Evolutionary conservation across 345 rosid species (phyloP).

Genomic region (Eucalyptus urophylla): DNA sequence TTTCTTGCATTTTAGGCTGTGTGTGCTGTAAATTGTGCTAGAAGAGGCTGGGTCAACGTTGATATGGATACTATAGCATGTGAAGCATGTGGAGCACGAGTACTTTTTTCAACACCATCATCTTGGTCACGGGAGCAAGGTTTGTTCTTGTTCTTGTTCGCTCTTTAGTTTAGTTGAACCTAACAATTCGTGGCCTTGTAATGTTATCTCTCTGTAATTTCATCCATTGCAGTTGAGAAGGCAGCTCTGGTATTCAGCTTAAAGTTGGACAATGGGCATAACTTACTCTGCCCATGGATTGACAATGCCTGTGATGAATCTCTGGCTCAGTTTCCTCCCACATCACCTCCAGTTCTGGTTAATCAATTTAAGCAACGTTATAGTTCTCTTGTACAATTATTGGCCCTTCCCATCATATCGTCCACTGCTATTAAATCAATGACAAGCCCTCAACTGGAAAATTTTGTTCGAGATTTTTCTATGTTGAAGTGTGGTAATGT

Average conservation of each 20-base stretch:
- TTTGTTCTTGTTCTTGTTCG: constrained; percentile 1
- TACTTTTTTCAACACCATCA: constrained; percentile 69
- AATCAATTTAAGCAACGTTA: constrained; percentile 52
- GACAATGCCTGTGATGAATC: constrained; percentile 76
- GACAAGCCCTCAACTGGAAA: constrained; percentile 55
- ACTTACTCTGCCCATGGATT: constrained; percentile 72
- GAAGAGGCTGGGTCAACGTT: constrained; percentile 89
- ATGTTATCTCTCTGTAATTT: not conserved
- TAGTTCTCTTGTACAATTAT: constrained; percentile 38
- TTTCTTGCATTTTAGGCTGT: constrained; percentile 37
- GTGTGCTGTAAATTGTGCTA: constrained; percentile 86
- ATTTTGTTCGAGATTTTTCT: constrained; percentile 45
- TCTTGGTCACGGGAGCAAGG: constrained; percentile 93
- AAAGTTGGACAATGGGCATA: constrained; percentile 83
- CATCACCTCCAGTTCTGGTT: constrained; percentile 49
- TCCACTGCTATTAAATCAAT: constrained; percentile 56
- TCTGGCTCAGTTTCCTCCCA: constrained; percentile 80
- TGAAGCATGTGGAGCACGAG: constrained; percentile 85
- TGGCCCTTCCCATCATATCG: constrained; percentile 64
- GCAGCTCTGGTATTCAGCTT: constrained; percentile 83
- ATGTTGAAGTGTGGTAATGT: constrained; percentile 14
- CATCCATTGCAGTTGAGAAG: constrained; percentile 59
- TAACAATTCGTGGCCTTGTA: not conserved
- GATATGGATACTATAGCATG: constrained; percentile 74
- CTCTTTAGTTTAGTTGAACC: not conserved